Base-by-base conservation (phyloP, 2,329 filamentous ascomycete genomes). In the Penicillium sp. region DNA sequence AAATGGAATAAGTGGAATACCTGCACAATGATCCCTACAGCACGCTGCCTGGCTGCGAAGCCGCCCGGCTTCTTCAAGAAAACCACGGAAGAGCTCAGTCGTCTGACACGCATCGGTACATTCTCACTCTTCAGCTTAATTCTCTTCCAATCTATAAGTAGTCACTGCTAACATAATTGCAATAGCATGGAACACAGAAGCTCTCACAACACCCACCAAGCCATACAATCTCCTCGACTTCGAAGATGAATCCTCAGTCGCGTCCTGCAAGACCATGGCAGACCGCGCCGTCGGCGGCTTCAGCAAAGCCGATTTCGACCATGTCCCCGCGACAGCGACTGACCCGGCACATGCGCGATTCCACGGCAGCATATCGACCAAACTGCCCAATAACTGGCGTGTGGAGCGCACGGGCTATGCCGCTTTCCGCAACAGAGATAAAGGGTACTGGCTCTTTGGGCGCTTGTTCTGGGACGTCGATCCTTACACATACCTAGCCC, bases 381-480 rank as follows among this genome's bases (percentile, higher is more conserved):
- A 90, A 56, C 83, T 99, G 1, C 94, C 94, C 0, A 74, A 78
- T 11, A 82, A 93, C 53, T 76, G 74, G 73, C 67, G 71, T 11
- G 68, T 76, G 1, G 71, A 76, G 55, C 65, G 74, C 55, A 76
- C 73, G 3, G 94, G 94, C 46, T 99, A 93, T 71, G 92, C 94
- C 1, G 94, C 88, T 2, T 99, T 91, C 80, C 83, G 93, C 57
- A 97, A 95, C 20, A 80, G 83, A 49, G 91, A 96, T 67, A 83
- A 86, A 48, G 82, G 81, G 3, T 76, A 84, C 8, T 95, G 90
- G 20, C 72, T 96, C n/a, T 96, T 97, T 67, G 94, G 94, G 42
- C 87, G 86, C 56, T 80, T 89, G 33, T 77, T 91, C 21, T 97
- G 91, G 90, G 88, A 97, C 69, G 87, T 97, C 52, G 92, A 96